These are phyloP conservation scores for Suillus discolor DNA, from an alignment of 768 basidiomycete genomes.

Conservation along the genomic window DNA sequence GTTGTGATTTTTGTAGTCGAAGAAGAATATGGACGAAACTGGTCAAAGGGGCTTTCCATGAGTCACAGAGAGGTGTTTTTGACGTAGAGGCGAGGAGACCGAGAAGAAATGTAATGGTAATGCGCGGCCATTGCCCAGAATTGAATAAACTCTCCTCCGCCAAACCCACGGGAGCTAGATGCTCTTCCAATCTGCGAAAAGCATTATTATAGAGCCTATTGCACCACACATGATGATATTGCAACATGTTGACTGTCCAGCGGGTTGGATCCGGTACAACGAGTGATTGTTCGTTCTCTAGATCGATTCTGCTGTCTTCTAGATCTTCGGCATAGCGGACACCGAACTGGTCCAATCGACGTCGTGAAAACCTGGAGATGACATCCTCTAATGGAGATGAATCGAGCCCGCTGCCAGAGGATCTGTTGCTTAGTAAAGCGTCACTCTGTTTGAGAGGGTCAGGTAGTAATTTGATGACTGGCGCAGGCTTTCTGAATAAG, in stretches of 20 bases:
- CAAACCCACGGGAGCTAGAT: constrained; percentile 15
- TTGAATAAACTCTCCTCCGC: constrained; percentile 16
- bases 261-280: background rate
- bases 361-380: background rate
- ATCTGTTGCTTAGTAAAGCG: background rate
- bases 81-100: constrained; percentile 27
- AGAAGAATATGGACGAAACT: constrained; percentile 31
- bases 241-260: background rate
- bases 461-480: background rate
- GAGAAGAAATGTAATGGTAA: constrained; percentile 33
- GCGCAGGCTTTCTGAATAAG: constrained; percentile 4
- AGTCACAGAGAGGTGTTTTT: constrained; percentile 8
- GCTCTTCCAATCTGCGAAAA: constrained; percentile 6
- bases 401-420: background rate
- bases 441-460: background rate
- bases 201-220: background rate
- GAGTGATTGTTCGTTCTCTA: constrained; percentile 11
- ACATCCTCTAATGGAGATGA: constrained; percentile 1
- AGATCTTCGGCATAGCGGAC: constrained; percentile 17
- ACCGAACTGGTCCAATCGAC: constrained; percentile 7
- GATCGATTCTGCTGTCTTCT: constrained; percentile 13
- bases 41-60: constrained; percentile 34
- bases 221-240: constrained; percentile 8
- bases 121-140: constrained; percentile 38
- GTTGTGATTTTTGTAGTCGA: constrained; percentile 37